A percentile compares a stretch with the other conserved stretches of the same genome.
These are phyloP conservation scores for Globisporangium carolinianum DNA, from an alignment of 352 stramenopile species.

Conservation along the genomic window DNA sequence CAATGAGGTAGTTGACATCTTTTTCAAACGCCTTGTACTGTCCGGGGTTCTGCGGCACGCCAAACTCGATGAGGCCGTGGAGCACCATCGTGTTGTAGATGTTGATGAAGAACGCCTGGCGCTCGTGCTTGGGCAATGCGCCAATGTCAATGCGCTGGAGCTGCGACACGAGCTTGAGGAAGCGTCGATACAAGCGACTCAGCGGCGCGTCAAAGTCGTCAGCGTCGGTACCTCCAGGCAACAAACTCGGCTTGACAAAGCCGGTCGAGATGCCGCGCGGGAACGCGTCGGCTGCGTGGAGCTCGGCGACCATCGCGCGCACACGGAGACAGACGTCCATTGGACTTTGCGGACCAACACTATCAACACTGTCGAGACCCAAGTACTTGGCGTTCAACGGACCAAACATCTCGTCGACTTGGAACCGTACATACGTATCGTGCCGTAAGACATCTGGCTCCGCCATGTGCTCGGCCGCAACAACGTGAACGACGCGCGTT, in stretches of 20 bases:
- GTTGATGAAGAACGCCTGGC: slow-evolving; percentile 88
- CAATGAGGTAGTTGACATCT: slow-evolving; percentile 73
- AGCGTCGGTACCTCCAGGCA: slow-evolving; percentile 16
- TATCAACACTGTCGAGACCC: slow-evolving; percentile 25
- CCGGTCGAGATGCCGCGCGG: slow-evolving; percentile 64
- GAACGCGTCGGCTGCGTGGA: slow-evolving; percentile 62
- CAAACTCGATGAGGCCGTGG: slow-evolving; percentile 80
- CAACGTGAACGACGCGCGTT: slow-evolving; percentile 38
- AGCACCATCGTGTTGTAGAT: slow-evolving; percentile 87
- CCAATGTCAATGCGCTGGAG: slow-evolving; percentile 70
- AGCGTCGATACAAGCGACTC: slow-evolving; percentile 61
- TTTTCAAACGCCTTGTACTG: slow-evolving; percentile 83
- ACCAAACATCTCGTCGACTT: slow-evolving; percentile 79
- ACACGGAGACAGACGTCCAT: slow-evolving; percentile 72
- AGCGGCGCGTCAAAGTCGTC: slow-evolving; percentile 52
- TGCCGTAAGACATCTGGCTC: slow-evolving; percentile 37
- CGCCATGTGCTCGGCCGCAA: slow-evolving; percentile 41
- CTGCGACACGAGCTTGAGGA: slow-evolving; percentile 56
- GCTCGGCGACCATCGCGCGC: slow-evolving; percentile 54
- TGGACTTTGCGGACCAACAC: slow-evolving; percentile 19
- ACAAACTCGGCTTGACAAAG: slow-evolving; percentile 29
- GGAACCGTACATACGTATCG: slow-evolving; percentile 71
- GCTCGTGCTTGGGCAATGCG: slow-evolving; percentile 72
- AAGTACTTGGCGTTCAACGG: slow-evolving; percentile 81
- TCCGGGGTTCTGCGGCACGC: slow-evolving; percentile 73